Percentiles rank a stretch among this genome's conserved stretches.
These are phyloP conservation scores for Mucor racemosus DNA, from an alignment of 371 early-diverging fungal species.

Conservation along the genomic window DNA sequence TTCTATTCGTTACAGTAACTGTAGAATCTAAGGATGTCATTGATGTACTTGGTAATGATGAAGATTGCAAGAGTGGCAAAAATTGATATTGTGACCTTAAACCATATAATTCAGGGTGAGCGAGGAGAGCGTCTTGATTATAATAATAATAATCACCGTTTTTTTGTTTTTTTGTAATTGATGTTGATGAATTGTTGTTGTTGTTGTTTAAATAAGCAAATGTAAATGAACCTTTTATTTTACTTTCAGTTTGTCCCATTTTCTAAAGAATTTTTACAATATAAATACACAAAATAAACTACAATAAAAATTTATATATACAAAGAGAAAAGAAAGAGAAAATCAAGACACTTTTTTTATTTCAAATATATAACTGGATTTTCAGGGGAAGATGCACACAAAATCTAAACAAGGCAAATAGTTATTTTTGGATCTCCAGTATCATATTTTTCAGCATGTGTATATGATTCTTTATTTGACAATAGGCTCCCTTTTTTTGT, in stretches of 20 bases:
- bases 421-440: neutral
- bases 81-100: constrained; percentile 8
- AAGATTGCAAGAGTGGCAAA: neutral
- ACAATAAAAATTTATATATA: neutral
- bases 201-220: constrained; percentile 19
- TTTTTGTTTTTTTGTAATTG: neutral
- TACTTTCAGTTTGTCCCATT: constrained; percentile 26
- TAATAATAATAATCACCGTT: neutral
- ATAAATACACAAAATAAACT: constrained; percentile 15
- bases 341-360: neutral
- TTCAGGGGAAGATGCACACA: constrained; percentile 2
- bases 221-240: constrained; percentile 17
- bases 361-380: neutral
- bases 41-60: constrained; percentile 5
- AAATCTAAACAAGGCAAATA: neutral
- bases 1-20: neutral
- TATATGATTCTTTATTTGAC: neutral
- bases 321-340: constrained; percentile 15
- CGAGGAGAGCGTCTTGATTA: neutral
- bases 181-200: constrained; percentile 2
- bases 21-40: constrained; percentile 6
- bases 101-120: constrained; percentile 21
- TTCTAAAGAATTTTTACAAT: constrained; percentile 5
- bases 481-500: neutral
- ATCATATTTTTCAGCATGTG: neutral